These are phyloP conservation scores for Magnaporthales sp. DNA, from an alignment of 2,329 filamentous ascomycete species.

Conservation along the genomic window DNA sequence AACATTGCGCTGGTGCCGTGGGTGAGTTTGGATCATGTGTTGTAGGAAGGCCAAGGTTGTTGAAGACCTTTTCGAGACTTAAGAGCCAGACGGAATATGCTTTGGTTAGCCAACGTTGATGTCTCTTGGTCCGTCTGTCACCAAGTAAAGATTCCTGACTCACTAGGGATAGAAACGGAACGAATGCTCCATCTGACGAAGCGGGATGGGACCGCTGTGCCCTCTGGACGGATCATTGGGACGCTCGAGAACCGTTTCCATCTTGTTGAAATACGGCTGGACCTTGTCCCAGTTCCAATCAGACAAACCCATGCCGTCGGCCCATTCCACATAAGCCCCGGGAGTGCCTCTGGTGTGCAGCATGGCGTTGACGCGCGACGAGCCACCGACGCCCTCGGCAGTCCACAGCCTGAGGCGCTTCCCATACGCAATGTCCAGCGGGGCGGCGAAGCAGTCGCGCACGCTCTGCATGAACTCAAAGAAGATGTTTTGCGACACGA, in stretches of 20 bases:
- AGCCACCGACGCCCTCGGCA: constrained; percentile 22
- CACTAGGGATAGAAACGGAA: constrained; percentile 13
- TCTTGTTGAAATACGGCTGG: constrained; percentile 22
- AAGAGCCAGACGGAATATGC: background rate
- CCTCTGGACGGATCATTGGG: constrained; percentile 14
- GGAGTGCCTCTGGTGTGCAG: constrained; percentile 21
- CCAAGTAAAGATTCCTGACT: background rate
- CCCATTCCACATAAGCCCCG: constrained; percentile 21
- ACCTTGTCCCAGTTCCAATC: constrained; percentile 25
- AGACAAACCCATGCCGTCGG: constrained; percentile 16
- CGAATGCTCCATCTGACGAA: constrained; percentile 7
- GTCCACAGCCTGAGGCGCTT: constrained; percentile 13
- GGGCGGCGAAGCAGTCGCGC: constrained; percentile 17
- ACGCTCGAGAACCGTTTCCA: constrained; percentile 11
- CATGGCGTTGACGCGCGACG: constrained; percentile 22
- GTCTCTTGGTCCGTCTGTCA: no score
- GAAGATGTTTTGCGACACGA: constrained; percentile 18
- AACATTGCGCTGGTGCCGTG: constrained; percentile 16
- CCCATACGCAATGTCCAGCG: constrained; percentile 13
- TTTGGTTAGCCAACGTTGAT: background rate
- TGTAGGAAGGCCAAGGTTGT: constrained; percentile 17
- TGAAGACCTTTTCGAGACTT: constrained; percentile 16
- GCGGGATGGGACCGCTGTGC: constrained; percentile 14
- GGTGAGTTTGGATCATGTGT: constrained; percentile 19
- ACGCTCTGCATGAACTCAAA: constrained; percentile 16